Evolutionary conservation across 2,329 filamentous ascomycete genomes (phyloP), one percentile per base, ranked within the genome.

Genomic region (Colletotrichum tamarilloi): DNA sequence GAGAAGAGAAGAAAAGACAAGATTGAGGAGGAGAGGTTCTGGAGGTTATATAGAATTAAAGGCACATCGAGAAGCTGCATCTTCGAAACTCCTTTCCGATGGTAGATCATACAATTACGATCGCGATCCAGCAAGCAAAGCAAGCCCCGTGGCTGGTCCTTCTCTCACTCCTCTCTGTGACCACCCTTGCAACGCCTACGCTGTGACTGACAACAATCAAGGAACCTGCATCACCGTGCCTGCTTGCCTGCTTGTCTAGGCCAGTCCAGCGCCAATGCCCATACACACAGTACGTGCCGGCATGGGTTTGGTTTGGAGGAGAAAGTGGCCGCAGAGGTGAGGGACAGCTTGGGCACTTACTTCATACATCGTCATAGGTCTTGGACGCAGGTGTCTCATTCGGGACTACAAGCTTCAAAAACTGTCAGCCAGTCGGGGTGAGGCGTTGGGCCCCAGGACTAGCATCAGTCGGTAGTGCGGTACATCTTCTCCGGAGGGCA

Each of bases 301-400:
- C n/a, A 49, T 32, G 52, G 56, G 59, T 30, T 22, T 28, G 42
- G 22, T 52, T 53, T 60, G 67, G 49, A 24, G 52, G 35, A 53
- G 35, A 38, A 62, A 42, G 12, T 35, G 63, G 30, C 62, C 32
- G 46, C 60, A 53, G 22, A 52, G 46, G 19, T 22, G n/a, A 53
- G 60, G 46, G 52, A 42, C 38, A 30, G 42, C 46, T 63, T 58
- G 72, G 14, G 30, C 62, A 42, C 30, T 72, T 74, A 74, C 72
- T 58, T 62, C 60, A 59, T 58, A 60, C 68, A 57, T 71, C 74
- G 74, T 75, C 74, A 75, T 75, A 67, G 74, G 74, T 75, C 74
- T 75, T 75, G 72, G 72, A 12, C 32, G 55, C 46, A 73, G 60
- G 59, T 68, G 64, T 65, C 66, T 69, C 70, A 65, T 24, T 62